Base-by-base conservation (phyloP, 441 rosid genomes). In the Mallotus japonicus region DNA sequence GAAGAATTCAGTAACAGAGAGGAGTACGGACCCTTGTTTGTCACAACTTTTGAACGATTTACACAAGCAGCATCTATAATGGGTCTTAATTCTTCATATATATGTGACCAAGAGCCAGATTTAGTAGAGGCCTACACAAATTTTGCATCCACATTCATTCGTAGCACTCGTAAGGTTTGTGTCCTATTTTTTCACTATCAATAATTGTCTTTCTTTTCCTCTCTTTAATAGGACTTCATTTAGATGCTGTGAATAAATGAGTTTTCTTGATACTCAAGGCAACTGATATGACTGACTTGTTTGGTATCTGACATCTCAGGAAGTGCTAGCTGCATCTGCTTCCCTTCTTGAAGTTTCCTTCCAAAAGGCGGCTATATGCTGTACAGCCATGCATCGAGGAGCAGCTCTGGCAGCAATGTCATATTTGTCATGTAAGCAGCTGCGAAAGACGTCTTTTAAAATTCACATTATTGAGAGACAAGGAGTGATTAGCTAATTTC, bases 41-140 rank as follows among this genome's bases (percentile, higher is more conserved):
- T 90, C 75, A 85, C 85, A 77, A 89, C 93, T 12, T 92, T 95
- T 79, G 98, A 92, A 84, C 87, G 95, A 75, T 89, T 95, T 82
- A 89, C 96, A 11, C 89, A 83, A 83, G 92, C 96, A 72, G 77
- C 96, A 75, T 92, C 98, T 22, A 84, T 95, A 51, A 83, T 88
- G 89, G 91, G 92, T 69, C 89, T 95, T 68, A 92, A 87, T 80
- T 95, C 98, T 59, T 92, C 99, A 47, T 95, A 95, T 73, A 82
- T 95, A 83, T 95, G 99, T 75, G 99, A 95, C 81, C 98, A 92
- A 89, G 99, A 95, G 81, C 99, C 99, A 32, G 99, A 92, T 85
- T 82, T 95, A 76, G 99, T 92, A 81, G 99, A 92, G 86, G 97
- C 98, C 71, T 95, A 91, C 80, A 84, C 92, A 78, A 92, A 89